Base-by-base conservation (phyloP, 2,329 filamentous ascomycete genomes). In the Xylariaceae sp. region DNA sequence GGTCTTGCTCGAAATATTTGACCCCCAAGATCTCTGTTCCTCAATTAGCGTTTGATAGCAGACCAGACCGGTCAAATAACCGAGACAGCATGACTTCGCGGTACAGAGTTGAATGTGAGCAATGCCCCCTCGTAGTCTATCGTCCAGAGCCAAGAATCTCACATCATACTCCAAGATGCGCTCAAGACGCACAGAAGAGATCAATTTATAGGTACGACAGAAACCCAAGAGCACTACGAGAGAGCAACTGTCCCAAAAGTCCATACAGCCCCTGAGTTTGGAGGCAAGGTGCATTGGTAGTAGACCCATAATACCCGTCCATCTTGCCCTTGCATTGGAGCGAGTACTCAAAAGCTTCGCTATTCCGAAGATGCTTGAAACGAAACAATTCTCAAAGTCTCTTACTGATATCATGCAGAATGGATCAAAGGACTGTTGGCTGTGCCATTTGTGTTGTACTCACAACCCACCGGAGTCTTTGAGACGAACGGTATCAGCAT, bases 341-440 rank as follows among this genome's bases (percentile, higher is more conserved):
- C 9, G 26, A 9, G n/a, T 29, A n/a, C 26, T n/a, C 26, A 9
- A 29, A 29, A 9, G 26, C n/a, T 9, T 29, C 9, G 26, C n/a
- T n/a, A n/a, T n/a, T n/a, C n/a, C n/a, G n/a, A n/a, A n/a, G n/a
- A n/a, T n/a, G n/a, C n/a, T n/a, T n/a, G n/a, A n/a, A n/a, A n/a
- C 26, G 9, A n/a, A 9, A 29, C n/a, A n/a, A 29, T 9, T 9
- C n/a, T 29, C 26, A 29, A 29, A n/a, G 26, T 29, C 26, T 29
- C n/a, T 32, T n/a, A n/a, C 30, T n/a, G 30, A 32, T 7, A 9
- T 32, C 30, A 7, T 7, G 30, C 30, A 81, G 89, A 95, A 84
- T 97, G 91, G 91, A 88, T 97, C 73, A 97, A 98, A 68, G 87
- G 85, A 30, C 78, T 97, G 3, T 73, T 97, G 11, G 93, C 93